Base-by-base conservation (phyloP, 768 basidiomycete species). In the Suillus lakei region DNA sequence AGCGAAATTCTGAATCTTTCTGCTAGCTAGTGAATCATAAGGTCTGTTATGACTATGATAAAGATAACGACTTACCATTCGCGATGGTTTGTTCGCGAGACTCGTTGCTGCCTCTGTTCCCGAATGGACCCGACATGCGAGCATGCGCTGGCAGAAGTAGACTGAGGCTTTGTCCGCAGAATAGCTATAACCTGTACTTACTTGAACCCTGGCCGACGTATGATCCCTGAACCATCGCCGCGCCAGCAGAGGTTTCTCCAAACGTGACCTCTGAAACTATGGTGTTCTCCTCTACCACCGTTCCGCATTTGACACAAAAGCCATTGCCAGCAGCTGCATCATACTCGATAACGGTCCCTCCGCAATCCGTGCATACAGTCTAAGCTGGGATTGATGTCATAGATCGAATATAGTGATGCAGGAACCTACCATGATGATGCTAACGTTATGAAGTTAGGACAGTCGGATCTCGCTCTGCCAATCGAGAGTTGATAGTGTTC, bases 231-330 rank as follows among this genome's bases (percentile, higher is more conserved):
- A 98, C 96, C 83, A 98, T 93, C 1, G 97, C 96, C 5, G 96
- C 94, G 30, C 98, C 98, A 34, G 86, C 85, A 13, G 91, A 86
- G 5, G 92, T 92, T 82, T 99, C 98, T n/a, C 95, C 95, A 70
- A 99, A 99, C 1, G 90, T 88, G 63, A 99, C 88, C 75, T 99
- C 98, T 67, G 91, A 92, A 12, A 98, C 94, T 66, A 99, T 95
- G 3, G 91, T 88, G 72, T 95, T 96, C 77, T 98, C 94, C 78
- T 97, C 95, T 12, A 97, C 83, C 21, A 99, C 95, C 8, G 90
- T 92, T 54, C 94, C 95, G 70, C 96, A 98, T 69, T 85, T 82
- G 1, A 91, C 86, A 70, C 95, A 96, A 73, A 94, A 92, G 6
- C 91, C 92, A 68, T 92, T 92, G 10, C 93, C 93, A 6, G 92